Evolutionary conservation across 345 rosid species (phyloP), one percentile per base, ranked within the genome.

Genomic region (Mercurialis annua): DNA sequence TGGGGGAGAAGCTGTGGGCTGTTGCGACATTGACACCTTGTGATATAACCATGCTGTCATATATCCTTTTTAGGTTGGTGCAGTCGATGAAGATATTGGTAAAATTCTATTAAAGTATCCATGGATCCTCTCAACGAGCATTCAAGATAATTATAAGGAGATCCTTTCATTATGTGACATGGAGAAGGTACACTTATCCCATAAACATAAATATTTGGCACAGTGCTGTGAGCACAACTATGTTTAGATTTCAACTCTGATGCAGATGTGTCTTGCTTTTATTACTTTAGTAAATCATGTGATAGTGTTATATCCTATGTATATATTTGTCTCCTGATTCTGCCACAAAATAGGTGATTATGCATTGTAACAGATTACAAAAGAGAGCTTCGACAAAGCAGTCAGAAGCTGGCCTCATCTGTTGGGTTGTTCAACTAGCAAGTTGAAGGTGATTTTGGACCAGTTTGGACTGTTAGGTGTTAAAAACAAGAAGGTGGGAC

Each of bases 351-450:
- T 54, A 16, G 21, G 24, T 42, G 56, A 55, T 59, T 55, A 18
- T 63, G 34, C 30, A 3, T 75, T 59, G 46, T 47, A 47, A 48
- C 75, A 92, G 97, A 86, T 90, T 34, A 85, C 85, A 5, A 78
- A 82, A 83, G 67, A 51, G 54, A 77, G 75, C 38, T 67, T 85
- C 34, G 84, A 90, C 72, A 78, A 63, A 1, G 94, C 90, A 66
- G 76, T 93, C 61, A 84, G 71, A 79, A 75, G 88, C 71, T 90
- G 90, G 93, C 98, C 98, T 76, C 82, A 77, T 62, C 48, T 93
- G 42, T 71, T 93, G 66, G 98, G 96, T 33, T 87, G 97, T 73
- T 86, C 94, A 68, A 85, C 81, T 27, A 73, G 82, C 70, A 87
- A 84, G 80, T 71, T 90, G 69, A 74, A 80, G 78, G 57, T 81